Base-by-base conservation (phyloP, 2,329 filamentous ascomycete species). In the Xylariaceae sp. region DNA sequence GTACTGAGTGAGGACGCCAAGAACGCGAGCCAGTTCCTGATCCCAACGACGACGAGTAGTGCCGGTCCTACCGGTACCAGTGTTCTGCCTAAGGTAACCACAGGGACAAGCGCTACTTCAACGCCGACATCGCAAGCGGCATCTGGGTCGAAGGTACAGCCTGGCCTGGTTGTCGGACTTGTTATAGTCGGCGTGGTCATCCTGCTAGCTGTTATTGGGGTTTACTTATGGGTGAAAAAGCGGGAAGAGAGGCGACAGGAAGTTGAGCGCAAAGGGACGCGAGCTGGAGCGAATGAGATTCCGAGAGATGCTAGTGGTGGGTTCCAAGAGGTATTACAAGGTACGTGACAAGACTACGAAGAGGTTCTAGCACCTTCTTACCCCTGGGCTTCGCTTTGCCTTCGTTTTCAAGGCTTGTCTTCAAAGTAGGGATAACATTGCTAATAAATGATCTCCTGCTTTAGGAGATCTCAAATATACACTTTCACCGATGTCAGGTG, bases 21-120 rank as follows among this genome's bases (percentile, higher is more conserved):
- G 12, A 45, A 55, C 23, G 51, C 54, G 2, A 39, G 40, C 34
- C 48, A 54, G 27, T 57, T 60, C 17, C 16, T 57, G 22, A 21
- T 42, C 12, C 48, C 48, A 3, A 22, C 11, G 6, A 37, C 21
- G 1, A 37, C 37, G 19, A 7, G n/a, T n/a, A 21, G 16, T 6
- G 4, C 43, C 21, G 22, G 19, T 3, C 27, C 27, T 16, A 23
- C 37, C n/a, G 4, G 23, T 20, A 40, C 22, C 23, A 11, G 16
- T 11, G n/a, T n/a, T n/a, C n/a, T n/a, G n/a, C n/a, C n/a, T n/a
- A n/a, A n/a, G n/a, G n/a, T n/a, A n/a, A 40, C 22, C 4, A 8
- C 38, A n/a, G 37, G 19, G 17, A n/a, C 48, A 29, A 44, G 44
- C n/a, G 12, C 40, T 11, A 42, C 48, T 5, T 17, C 25, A 10